Conservation (phyloP, 1,284 basidiomycete species). For the Filobasidium uniguttulatum region DNA sequence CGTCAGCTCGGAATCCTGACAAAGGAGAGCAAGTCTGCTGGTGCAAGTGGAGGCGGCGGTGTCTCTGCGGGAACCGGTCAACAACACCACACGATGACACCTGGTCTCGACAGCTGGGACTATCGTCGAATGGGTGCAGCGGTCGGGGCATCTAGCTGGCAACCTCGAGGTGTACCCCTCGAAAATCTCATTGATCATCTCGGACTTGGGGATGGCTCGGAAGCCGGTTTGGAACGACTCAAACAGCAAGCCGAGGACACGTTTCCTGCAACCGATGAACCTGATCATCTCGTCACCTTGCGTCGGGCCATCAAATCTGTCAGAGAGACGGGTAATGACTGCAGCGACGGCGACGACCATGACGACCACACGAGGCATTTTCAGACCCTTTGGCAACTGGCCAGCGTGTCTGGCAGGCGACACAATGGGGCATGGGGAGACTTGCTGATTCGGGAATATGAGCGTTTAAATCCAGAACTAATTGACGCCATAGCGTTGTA, state of each 20-base stretch:
- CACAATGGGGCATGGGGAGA: background rate
- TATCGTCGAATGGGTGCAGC: no score
- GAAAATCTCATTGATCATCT: conserved; percentile 9
- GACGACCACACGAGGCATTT: no score
- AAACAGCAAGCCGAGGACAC: background rate
- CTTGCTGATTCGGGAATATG: background rate
- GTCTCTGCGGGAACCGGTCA: no score
- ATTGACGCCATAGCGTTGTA: no score
- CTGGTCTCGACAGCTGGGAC: no score
- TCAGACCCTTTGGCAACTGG: no score
- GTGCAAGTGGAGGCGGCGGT: no score
- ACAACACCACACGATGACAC: no score
- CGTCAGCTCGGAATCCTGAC: conserved; percentile 8
- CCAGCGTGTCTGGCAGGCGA: no score
- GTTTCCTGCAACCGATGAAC: background rate
- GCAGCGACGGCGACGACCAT: no score
- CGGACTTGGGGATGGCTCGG: conserved; percentile 1
- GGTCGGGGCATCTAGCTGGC: no score
- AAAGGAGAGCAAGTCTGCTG: no score
- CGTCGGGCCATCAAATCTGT: background rate
- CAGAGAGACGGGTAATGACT: background rate
- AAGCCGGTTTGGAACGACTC: background rate
- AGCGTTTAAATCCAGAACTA: conserved; percentile 2
- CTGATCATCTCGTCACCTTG: background rate
- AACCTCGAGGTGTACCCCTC: background rate